These are phyloP conservation scores for Royoungia palumana DNA, from an alignment of 768 basidiomycete genomes.

Conservation along the genomic window DNA sequence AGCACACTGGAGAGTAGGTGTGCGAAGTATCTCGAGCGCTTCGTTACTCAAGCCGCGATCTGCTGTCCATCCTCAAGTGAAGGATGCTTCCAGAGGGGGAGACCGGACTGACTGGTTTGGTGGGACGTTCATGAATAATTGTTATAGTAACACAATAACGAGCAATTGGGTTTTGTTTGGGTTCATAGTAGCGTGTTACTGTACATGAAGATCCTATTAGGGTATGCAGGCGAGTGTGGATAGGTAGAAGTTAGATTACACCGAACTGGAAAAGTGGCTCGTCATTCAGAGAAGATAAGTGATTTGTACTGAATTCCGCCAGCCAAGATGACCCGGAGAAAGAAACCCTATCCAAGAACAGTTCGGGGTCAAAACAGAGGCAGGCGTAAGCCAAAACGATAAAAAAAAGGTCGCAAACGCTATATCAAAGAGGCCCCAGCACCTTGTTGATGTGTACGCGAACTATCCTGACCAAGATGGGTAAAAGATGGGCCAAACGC, in stretches of 20 bases:
- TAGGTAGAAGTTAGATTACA: conserved; percentile 26
- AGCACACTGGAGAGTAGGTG: too few species aligned
- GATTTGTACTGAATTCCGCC: conserved; percentile 10
- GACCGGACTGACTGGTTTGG: too few species aligned
- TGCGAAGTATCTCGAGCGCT: too few species aligned
- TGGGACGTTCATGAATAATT: too few species aligned
- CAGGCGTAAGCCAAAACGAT: not conserved
- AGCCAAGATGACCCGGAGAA: not conserved
- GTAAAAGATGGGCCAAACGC: conserved; percentile 25
- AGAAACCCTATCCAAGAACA: conserved; percentile 3
- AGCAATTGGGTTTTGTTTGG: not conserved
- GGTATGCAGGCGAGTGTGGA: conserved; percentile 17
- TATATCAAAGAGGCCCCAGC: conserved; percentile 50
- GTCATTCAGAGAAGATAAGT: conserved; percentile 4
- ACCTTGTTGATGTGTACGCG: conserved; percentile 39
- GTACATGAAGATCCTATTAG: conserved; percentile 7
- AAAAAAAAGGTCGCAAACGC: conserved; percentile 12
- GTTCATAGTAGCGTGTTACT: not conserved
- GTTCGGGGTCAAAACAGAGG: not conserved
- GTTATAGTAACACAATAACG: too few species aligned
- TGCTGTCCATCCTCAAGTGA: too few species aligned
- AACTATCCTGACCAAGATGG: conserved; percentile 13
- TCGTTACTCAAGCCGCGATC: too few species aligned
- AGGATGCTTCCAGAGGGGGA: too few species aligned
- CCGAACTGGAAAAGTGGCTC: not conserved